phyloP scores from a whole-genome alignment of 2,329 filamentous ascomycete species.

The Exophiala aquamarina region DNA sequence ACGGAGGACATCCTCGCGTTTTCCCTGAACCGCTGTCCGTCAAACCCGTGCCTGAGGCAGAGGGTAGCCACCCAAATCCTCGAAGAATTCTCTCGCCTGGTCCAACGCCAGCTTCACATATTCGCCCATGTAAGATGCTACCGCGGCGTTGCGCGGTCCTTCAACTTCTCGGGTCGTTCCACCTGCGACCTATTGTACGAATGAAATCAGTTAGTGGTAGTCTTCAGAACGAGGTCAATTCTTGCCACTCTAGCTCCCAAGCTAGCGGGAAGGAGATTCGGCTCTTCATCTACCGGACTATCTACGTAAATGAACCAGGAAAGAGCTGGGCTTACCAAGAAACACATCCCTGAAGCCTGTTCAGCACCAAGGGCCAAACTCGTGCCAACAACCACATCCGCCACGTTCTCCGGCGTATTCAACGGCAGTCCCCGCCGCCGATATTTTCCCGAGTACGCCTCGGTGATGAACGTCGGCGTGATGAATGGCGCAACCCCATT shows the following conservation, averaged over 20 bases:
- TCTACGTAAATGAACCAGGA: no score
- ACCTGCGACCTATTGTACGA: slow-evolving; percentile 1
- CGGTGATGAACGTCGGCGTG: slow-evolving; percentile 47
- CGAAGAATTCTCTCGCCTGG: slow-evolving; percentile 1
- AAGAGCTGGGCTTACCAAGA: slow-evolving; percentile 7
- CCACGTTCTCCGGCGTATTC: slow-evolving; percentile 45
- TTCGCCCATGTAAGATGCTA: slow-evolving; percentile 4
- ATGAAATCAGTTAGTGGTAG: neutral
- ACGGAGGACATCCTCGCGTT: no score
- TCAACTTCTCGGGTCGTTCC: slow-evolving; percentile 1
- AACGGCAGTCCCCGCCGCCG: slow-evolving; percentile 39
- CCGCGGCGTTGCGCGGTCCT: neutral
- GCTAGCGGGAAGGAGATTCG: no score
- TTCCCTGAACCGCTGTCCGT: no score
- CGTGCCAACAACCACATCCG: slow-evolving; percentile 37
- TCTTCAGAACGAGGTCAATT: no score
- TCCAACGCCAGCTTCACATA: neutral
- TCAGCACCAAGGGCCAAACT: no score
- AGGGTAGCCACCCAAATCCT: neutral
- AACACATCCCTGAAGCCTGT: slow-evolving; percentile 13
- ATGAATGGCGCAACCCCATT: slow-evolving; percentile 52
- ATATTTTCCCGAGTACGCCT: slow-evolving; percentile 41
- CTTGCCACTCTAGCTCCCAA: no score
- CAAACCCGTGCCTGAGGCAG: neutral
- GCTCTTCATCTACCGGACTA: no score